Conservation (phyloP, 768 basidiomycete genomes). For the Hortiboletus campestris region DNA sequence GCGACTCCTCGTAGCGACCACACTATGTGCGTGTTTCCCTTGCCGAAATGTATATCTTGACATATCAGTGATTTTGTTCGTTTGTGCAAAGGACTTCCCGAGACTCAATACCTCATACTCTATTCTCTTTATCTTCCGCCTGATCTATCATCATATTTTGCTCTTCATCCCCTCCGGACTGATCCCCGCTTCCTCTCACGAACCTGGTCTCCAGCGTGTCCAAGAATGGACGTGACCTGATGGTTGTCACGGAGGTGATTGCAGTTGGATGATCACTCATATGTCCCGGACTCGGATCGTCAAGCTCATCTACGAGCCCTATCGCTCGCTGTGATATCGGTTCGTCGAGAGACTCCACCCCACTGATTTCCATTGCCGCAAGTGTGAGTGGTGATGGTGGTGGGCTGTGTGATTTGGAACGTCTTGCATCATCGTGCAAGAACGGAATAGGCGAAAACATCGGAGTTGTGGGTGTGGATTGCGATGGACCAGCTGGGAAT, state of each 20-base stretch:
- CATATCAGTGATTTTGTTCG: neutral
- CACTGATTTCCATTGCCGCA: conserved; percentile 33
- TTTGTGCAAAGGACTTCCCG: neutral
- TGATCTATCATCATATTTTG: conserved; percentile 41
- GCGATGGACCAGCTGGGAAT: conserved; percentile 45
- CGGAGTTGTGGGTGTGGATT: conserved; percentile 70
- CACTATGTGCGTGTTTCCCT: conserved; percentile 2
- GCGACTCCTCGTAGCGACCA: conserved; percentile 41
- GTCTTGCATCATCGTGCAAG: conserved; percentile 77
- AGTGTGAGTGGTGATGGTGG: conserved; percentile 72
- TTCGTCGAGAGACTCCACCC: conserved; percentile 38
- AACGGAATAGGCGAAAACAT: conserved; percentile 88
- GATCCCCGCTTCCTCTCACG: conserved; percentile 46
- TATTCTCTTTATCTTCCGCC: conserved; percentile 55
- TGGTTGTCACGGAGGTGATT: conserved; percentile 60
- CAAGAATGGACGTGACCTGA: conserved; percentile 45
- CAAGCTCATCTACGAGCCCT: conserved; percentile 82
- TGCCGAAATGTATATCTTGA: neutral
- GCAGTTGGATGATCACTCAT: conserved; percentile 78
- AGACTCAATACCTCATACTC: conserved; percentile 35
- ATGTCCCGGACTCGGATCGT: conserved; percentile 82
- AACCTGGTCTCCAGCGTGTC: conserved; percentile 63
- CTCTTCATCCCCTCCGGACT: conserved; percentile 23
- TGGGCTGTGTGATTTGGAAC: conserved; percentile 76
- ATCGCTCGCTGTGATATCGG: conserved; percentile 47